Percentiles rank a stretch among this genome's conserved stretches.
Evolutionary conservation across 768 basidiomycete genomes (phyloP).

Genomic region (Hygrophorus pudorinus): DNA sequence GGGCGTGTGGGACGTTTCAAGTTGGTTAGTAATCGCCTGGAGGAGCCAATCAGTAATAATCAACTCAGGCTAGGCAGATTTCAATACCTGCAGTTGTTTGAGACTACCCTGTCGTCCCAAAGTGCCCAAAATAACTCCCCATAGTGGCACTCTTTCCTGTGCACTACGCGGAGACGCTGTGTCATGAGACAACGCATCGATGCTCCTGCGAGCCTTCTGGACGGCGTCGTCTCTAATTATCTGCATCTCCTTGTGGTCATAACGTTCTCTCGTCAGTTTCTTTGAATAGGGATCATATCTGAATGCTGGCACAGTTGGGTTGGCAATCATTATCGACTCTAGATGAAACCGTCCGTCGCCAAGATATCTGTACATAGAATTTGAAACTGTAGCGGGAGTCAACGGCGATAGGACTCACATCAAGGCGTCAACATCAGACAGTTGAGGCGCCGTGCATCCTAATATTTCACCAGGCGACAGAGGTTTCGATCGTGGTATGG

Average conservation of each 20-base stretch:
- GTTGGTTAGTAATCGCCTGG: slow-evolving; percentile 68
- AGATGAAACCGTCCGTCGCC: slow-evolving; percentile 98
- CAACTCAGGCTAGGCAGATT: neutral
- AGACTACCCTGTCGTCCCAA: slow-evolving; percentile 91
- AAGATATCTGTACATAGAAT: slow-evolving; percentile 58
- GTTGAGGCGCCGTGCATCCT: slow-evolving; percentile 88
- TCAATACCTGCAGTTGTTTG: slow-evolving; percentile 65
- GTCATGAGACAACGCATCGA: slow-evolving; percentile 23
- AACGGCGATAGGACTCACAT: slow-evolving; percentile 46
- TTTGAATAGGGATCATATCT: slow-evolving; percentile 98
- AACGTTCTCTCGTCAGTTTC: slow-evolving; percentile 87
- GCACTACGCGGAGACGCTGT: slow-evolving; percentile 1
- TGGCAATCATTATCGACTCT: slow-evolving; percentile 99
- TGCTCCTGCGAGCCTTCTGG: slow-evolving; percentile 56
- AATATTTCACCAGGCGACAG: slow-evolving; percentile 94
- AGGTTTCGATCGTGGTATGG: slow-evolving; percentile 81
- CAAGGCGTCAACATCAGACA: slow-evolving; percentile 77
- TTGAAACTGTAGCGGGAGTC: slow-evolving; percentile 2
- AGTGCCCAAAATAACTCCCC: slow-evolving; percentile 93
- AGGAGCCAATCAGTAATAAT: neutral
- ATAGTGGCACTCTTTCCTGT: slow-evolving; percentile 29
- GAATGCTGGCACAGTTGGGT: slow-evolving; percentile 89
- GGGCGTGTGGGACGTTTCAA: slow-evolving; percentile 38
- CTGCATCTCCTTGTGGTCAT: slow-evolving; percentile 86
- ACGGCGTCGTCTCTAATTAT: slow-evolving; percentile 65